Percentiles rank a stretch among this genome's conserved stretches.
These are phyloP conservation scores for Blastocystis sp. DNA, from an alignment of 352 stramenopile species.

Conservation along the genomic window DNA sequence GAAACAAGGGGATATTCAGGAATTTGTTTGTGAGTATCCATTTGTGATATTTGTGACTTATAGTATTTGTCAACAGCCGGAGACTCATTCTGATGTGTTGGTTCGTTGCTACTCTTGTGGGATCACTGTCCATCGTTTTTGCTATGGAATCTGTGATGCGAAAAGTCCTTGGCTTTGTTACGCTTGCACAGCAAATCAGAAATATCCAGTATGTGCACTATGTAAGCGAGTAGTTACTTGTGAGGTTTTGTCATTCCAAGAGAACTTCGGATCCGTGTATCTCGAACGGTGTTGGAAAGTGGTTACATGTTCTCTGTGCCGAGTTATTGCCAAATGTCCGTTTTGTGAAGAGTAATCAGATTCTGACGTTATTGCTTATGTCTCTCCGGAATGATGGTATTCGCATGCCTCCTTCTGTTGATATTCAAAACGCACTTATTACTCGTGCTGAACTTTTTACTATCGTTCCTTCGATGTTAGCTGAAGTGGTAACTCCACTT, in stretches of 20 bases:
- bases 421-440: neutral
- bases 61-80: conserved; percentile 7
- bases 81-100: neutral
- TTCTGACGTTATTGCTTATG: neutral
- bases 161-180: conserved; percentile 16
- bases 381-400: neutral
- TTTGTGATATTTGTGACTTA: neutral
- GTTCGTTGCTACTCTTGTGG: conserved; percentile 8
- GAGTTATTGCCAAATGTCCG: neutral
- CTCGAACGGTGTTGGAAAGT: neutral
- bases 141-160: conserved; percentile 20
- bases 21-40: neutral
- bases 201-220: conserved; percentile 1
- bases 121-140: conserved; percentile 23
- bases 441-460: neutral
- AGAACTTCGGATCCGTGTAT: conserved; percentile 1
- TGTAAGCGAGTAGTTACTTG: conserved; percentile 2
- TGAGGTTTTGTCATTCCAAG: neutral
- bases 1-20: neutral
- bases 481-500: neutral
- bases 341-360: conserved; percentile 32
- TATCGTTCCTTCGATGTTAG: neutral
- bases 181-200: neutral
- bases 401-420: neutral
- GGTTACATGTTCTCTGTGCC: conserved; percentile 46